Conservation (phyloP, 495 filamentous ascomycete species). For the Penicillium fimorum region DNA sequence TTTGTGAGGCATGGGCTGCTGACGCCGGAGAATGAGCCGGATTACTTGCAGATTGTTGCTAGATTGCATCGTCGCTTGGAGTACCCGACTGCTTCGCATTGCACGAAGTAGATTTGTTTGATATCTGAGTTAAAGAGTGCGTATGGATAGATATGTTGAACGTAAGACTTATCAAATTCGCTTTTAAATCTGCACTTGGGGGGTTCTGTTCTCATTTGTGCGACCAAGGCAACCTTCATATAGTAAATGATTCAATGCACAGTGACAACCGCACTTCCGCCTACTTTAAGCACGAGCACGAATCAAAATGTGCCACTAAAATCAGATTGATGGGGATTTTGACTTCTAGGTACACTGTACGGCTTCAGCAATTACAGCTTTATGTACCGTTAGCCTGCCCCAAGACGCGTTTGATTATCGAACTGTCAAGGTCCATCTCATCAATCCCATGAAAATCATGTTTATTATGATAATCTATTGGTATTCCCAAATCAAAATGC, state of each 20-base stretch:
- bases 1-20: conserved; percentile 83
- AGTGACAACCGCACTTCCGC: not conserved
- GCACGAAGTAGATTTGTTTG: conserved; percentile 10
- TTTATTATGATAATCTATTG: conserved; percentile 29
- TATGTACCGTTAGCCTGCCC: not conserved
- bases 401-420: not conserved
- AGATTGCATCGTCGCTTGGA: conserved; percentile 77
- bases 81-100: conserved; percentile 64
- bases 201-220: not conserved
- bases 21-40: conserved; percentile 75
- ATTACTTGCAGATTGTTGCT: conserved; percentile 74
- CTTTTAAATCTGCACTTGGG: not conserved
- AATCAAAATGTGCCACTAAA: not conserved
- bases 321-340: not conserved
- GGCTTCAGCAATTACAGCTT: not conserved
- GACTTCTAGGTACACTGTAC: not conserved
- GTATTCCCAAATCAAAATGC: conserved; percentile 30
- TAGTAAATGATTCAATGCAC: not conserved
- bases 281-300: not conserved
- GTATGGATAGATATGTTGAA: conserved; percentile 3
- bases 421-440: conserved; percentile 1
- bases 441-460: conserved; percentile 15
- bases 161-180: not conserved
- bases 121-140: not conserved
- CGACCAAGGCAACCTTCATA: too few species aligned